These are phyloP conservation scores for Xylaria intraflava DNA, from an alignment of 495 filamentous ascomycete genomes.

Conservation along the genomic window DNA sequence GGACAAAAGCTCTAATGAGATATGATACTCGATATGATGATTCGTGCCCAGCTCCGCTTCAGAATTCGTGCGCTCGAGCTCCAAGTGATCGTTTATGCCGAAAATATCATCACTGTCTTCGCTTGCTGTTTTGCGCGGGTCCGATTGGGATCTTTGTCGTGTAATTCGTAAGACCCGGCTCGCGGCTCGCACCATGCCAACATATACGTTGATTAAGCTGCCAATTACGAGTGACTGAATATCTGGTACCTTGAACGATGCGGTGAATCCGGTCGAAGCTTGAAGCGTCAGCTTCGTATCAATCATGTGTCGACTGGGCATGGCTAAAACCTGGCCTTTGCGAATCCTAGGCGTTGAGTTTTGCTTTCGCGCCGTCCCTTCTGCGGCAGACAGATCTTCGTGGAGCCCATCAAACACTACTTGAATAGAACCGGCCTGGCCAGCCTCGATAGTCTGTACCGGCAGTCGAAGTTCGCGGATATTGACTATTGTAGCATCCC, in stretches of 20 bases:
- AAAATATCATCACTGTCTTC: constrained; percentile 57
- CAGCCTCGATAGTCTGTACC: constrained; percentile 64
- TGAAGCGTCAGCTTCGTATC: constrained; percentile 43
- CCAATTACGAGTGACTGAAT: constrained; percentile 35
- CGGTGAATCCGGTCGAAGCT: constrained; percentile 49
- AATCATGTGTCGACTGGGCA: constrained; percentile 46
- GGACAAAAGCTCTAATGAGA: constrained; percentile 68
- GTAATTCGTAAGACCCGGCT: constrained; percentile 55
- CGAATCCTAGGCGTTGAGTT: constrained; percentile 49
- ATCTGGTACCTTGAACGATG: constrained; percentile 36
- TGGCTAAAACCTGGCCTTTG: constrained; percentile 76
- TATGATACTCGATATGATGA: constrained; percentile 46
- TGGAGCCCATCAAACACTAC: constrained; percentile 49
- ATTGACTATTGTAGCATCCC: constrained; percentile 69
- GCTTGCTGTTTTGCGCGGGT: constrained; percentile 16
- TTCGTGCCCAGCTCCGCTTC: constrained; percentile 26
- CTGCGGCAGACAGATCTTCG: constrained; percentile 14
- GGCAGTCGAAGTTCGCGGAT: constrained; percentile 83
- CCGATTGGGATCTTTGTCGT: constrained; percentile 17
- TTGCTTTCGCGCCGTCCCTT: constrained; percentile 16
- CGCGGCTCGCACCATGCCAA: constrained; percentile 76
- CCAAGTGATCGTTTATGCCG: constrained; percentile 52
- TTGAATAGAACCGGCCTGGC: constrained; percentile 88
- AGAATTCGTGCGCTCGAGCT: constrained; percentile 27
- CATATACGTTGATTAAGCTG: constrained; percentile 70